Evolutionary conservation across 2,329 filamentous ascomycete genomes (phyloP).

Genomic region (Diaporthe capsici): DNA sequence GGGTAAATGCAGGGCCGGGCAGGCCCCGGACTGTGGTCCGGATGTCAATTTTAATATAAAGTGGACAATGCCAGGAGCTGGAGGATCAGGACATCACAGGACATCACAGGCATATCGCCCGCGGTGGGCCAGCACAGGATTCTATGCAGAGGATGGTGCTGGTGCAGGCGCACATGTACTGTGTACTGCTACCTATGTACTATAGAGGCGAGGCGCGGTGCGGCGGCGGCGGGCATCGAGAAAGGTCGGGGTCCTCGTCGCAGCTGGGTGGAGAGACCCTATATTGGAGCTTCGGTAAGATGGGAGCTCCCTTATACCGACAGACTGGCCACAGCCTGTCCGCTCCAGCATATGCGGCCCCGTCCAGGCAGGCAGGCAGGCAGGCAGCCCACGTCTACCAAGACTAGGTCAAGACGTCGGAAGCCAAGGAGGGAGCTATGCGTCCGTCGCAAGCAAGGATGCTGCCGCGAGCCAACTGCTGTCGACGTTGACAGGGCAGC

Average conservation of each 20-base stretch:
- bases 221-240: conserved; percentile 34
- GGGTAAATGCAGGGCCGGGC: conserved; percentile 36
- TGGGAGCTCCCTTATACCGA: conserved; percentile 15
- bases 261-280: conserved; percentile 39
- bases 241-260: conserved; percentile 35
- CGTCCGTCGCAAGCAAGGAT: conserved; percentile 12
- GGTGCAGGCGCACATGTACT: conserved; percentile 7
- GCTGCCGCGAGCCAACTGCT: not conserved
- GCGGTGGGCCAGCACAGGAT: not conserved
- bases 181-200: not conserved
- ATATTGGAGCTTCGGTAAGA: conserved; percentile 34
- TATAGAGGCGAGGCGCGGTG: not conserved
- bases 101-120: not conserved
- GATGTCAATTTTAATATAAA: conserved; percentile 42
- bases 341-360: not conserved
- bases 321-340: not conserved
- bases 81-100: conserved; percentile 32
- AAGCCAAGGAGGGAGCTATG: not conserved
- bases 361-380: not conserved
- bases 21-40: conserved; percentile 37
- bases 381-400: conserved; percentile 11
- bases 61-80: conserved; percentile 40
- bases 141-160: conserved; percentile 5
- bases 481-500: not conserved
- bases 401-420: conserved; percentile 20